Base-by-base conservation (phyloP, 2,329 filamentous ascomycete species). In the Cryphonectria nitschkei region DNA sequence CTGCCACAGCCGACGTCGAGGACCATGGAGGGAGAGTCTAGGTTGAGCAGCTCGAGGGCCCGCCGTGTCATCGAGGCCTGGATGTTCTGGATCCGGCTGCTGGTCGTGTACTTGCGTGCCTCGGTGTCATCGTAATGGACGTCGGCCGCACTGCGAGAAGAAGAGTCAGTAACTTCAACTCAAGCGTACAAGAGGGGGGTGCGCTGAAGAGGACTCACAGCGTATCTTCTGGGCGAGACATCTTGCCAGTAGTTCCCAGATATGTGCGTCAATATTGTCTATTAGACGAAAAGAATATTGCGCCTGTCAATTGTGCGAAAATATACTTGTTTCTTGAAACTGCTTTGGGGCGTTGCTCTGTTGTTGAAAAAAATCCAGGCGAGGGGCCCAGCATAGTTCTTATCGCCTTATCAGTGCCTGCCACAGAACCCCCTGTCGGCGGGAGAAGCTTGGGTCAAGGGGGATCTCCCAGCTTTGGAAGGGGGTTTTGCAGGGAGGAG, bases 1-100 rank as follows among this genome's bases (percentile, higher is more conserved):
- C 93, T 97, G 77, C 96, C 96, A 81, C 96, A 98, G 80, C 96
- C 96, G n/a, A 98, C 84, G 80, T 99, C 96, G 79, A 99, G 93
- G 79, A 99, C 95, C 67, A 98, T 83, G 7, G 94, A 97, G 4
- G 96, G 93, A 0, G 86, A 83, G 60, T 87, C 83, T 61, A 99
- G 91, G 78, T 93, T 88, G 76, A 99, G 93, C 22, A 99, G 92
- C 79, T 96, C 92, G 74, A 99, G 92, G 46, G 96, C 96, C 70
- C 96, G 93, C 76, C 94, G 88, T 39, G 96, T 97, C 96, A 99
- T 99, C 73, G 90, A 89, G 0, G 95, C 92, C 82, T 99, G 96
- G 76, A 99, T 97, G 76, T 93, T 94, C 78, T 96, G 93, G 79
- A 99, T 98, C 74, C 96, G 94, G 5, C 94, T 97, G 74, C 91